A percentile compares a stretch with the other conserved stretches of the same genome.
phyloP scores from a whole-genome alignment of 192 early-diverging fungal species.

The Podochytrium sp. region DNA sequence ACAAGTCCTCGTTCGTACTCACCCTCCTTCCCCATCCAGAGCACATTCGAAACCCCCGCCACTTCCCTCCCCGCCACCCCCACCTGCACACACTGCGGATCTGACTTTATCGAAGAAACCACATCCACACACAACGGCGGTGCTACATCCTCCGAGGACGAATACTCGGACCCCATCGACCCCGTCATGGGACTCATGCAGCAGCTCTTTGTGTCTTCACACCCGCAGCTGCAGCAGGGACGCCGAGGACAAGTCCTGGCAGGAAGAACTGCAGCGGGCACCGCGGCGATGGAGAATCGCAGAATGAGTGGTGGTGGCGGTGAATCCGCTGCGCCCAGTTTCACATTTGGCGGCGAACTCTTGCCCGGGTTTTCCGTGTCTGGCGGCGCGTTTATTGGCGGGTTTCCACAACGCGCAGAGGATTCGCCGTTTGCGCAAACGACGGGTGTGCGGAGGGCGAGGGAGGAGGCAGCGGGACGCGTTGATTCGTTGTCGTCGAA shows the following conservation, averaged over 20 bases:
- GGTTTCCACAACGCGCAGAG: neutral
- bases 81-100: conserved; percentile 1
- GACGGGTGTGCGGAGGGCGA: neutral
- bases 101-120: conserved; percentile 14
- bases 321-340: neutral
- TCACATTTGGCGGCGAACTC: neutral
- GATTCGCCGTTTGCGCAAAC: neutral
- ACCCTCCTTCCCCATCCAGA: neutral
- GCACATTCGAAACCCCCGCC: neutral
- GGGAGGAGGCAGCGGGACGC: neutral
- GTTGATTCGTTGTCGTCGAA: neutral
- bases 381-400: neutral
- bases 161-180: neutral
- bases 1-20: neutral
- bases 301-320: neutral
- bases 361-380: neutral
- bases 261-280: neutral
- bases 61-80: neutral
- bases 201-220: neutral
- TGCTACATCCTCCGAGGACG: neutral
- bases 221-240: neutral
- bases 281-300: neutral
- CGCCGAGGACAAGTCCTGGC: neutral
- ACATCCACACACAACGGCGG: neutral
- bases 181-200: neutral